These are phyloP conservation scores for Apophysomyces trapeziformis DNA, from an alignment of 371 early-diverging fungal genomes.

Conservation along the genomic window DNA sequence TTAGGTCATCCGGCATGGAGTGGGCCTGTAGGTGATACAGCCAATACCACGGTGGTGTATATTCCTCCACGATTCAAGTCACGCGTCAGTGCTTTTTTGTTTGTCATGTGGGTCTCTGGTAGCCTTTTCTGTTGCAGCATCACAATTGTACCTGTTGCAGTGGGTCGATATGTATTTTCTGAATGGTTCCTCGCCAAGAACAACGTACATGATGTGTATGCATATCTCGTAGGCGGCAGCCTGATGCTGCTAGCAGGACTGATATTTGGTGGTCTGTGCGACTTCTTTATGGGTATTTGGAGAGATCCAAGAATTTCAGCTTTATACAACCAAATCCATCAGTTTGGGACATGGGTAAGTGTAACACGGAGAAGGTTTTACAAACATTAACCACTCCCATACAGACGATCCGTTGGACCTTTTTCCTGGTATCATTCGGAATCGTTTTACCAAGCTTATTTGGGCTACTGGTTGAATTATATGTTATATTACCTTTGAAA, in stretches of 20 bases:
- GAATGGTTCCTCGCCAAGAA: slow-evolving; percentile 18
- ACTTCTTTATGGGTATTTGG: background rate
- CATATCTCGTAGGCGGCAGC: slow-evolving; percentile 34
- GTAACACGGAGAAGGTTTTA: background rate
- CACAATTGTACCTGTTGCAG: slow-evolving; percentile 44
- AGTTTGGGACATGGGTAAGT: background rate
- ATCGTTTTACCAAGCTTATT: slow-evolving; percentile 48
- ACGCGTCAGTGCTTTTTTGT: slow-evolving; percentile 55
- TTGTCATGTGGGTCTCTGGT: slow-evolving; percentile 57
- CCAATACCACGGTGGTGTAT: slow-evolving; percentile 63
- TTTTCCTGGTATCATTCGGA: slow-evolving; percentile 46
- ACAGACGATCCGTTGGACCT: slow-evolving; percentile 23
- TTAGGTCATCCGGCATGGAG: slow-evolving; percentile 50
- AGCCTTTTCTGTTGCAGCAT: slow-evolving; percentile 40
- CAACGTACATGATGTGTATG: slow-evolving; percentile 63
- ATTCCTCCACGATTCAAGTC: slow-evolving; percentile 66
- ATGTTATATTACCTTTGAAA: slow-evolving; percentile 49
- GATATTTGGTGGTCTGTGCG: background rate
- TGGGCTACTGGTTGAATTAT: slow-evolving; percentile 55
- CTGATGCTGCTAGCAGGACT: slow-evolving; percentile 18
- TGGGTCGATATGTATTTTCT: slow-evolving; percentile 51
- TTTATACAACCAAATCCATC: background rate
- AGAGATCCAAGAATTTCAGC: background rate
- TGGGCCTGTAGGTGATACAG: slow-evolving; percentile 37
- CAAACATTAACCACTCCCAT: background rate